phyloP scores from a whole-genome alignment of 2,329 filamentous ascomycete genomes.

The Berkeleyomyces rouxiae region DNA sequence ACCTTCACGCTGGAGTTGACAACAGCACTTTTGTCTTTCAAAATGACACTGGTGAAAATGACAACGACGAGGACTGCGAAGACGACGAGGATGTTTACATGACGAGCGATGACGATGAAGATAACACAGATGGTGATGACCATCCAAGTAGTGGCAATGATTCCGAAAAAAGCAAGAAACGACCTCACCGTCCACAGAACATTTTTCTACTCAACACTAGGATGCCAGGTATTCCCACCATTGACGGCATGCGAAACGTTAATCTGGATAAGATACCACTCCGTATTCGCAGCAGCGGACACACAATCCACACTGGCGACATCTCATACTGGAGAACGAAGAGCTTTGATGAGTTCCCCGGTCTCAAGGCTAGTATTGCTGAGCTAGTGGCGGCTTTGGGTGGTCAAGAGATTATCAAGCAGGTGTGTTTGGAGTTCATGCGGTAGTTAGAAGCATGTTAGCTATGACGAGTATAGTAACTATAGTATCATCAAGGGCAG shows the following conservation, averaged over 20 bases:
- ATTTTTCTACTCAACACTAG: conserved; percentile 38
- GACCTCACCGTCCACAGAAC: neutral
- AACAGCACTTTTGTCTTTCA: conserved; percentile 3
- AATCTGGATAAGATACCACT: conserved; percentile 45
- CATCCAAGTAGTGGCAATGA: conserved; percentile 3
- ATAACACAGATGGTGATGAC: conserved; percentile 16
- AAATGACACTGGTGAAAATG: conserved; percentile 20
- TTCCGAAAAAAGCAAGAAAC: conserved; percentile 7
- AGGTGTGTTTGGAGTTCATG: conserved; percentile 41
- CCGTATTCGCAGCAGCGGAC: conserved; percentile 25
- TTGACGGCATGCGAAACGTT: conserved; percentile 34
- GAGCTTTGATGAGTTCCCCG: conserved; percentile 30
- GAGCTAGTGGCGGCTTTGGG: conserved; percentile 53
- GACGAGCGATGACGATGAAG: conserved; percentile 2
- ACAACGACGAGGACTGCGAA: conserved; percentile 6
- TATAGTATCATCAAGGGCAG: neutral
- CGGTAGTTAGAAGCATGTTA: neutral
- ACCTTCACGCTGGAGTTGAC: neutral
- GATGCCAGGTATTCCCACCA: conserved; percentile 50
- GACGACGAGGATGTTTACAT: conserved; percentile 3
- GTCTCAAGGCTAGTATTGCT: conserved; percentile 45
- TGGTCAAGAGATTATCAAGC: conserved; percentile 32
- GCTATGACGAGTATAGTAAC: no score
- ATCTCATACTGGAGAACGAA: conserved; percentile 42
- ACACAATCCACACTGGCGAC: conserved; percentile 30